Evolutionary conservation across 225 moss, liverwort and hornwort genomes (phyloP), one percentile per base, ranked within the genome.

Genomic region (Marchantia paleacea): DNA sequence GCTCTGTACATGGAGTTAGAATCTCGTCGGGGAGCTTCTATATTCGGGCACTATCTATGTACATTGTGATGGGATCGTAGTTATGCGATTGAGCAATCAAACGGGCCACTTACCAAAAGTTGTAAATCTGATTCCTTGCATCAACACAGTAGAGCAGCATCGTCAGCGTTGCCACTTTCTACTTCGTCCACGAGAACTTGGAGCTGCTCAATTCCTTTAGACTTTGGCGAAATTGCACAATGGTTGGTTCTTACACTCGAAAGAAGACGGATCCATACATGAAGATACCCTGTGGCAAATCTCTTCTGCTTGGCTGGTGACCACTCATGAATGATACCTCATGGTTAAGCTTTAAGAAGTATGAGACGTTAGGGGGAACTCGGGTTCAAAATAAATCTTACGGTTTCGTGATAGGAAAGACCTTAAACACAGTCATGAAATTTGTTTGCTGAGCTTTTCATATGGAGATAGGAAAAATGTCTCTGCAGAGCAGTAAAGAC

Each of bases 401-500:
- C 20, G 8, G 60, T 58, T 55, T 60, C 16, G 60, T 55, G 31
- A 74, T 52, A 52, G 54, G 52, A 73, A 52, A 51, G 73, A 73
- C n/a, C 72, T 12, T 69, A 39, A 49, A 25, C 54, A 74, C 74
- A 26, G 54, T 74, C 39, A 76, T 60, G 60, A 76, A 22, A 76
- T 22, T 3, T 58, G 49, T 66, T 50, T 66, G 78, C 52, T 52
- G 51, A 61, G 65, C 78, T 66, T 78, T 51, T 78, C 78, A 52
- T 20, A 26, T 15, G 78, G 78, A 52, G 67, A 67, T 13, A 53
- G 50, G 78, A 78, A 78, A 26, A 78, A 78, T 28, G 78, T 78
- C 78, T 78, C 78, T 0, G 78, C 67, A 67, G 78, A 78, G 65
- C 78, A 78, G 28, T 66, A 78, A 10, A 78, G 65, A 66, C 78